Base-by-base conservation (phyloP, 768 basidiomycete species). In the Crepidotus variabilis region DNA sequence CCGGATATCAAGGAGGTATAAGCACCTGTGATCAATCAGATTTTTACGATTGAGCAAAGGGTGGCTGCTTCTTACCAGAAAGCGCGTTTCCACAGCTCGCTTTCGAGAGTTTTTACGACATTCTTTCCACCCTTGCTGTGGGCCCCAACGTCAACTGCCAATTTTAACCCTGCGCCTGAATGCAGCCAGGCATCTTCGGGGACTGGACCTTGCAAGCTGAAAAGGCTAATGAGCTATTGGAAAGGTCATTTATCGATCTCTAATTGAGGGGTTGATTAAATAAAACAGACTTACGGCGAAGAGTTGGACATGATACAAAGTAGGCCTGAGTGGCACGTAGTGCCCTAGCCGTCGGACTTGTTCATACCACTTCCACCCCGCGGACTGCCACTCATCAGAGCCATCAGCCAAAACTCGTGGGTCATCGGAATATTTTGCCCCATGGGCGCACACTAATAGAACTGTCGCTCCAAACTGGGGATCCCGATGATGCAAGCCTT, bases 121-220 rank as follows among this genome's bases (percentile, higher is more conserved):
- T 52, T 64, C 39, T 64, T 57, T 2, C 18, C 39, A 11, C 18
- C 13, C 54, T 69, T 74, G 28, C 73, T 65, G 64, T 91, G 89
- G 0, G 82, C 84, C 22, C 90, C 83, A 24, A 88, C 81, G 57
- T 91, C 89, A 64, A 88, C 84, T 1, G 84, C 81, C 23, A 84
- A 69, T 7, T 87, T 81, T 35, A 91, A 75, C 28, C 83, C 84
- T 32, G 87, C 71, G 1, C 86, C 86, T 33, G 82, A 73, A 16
- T 84, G 64, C 5, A 78, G 78, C 90, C 89, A 92, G 43, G 71
- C 72, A 9, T 81, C 78, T 51, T 85, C 81, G 0, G 82, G 77
- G 0, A 73, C 69, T 59, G 71, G 77, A 6, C 76, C 78, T 0
- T 80, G 75, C 52, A 78, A 77, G 22, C 78, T 67, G 69, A 76